Evolutionary conservation across 2,329 filamentous ascomycete genomes (phyloP).

Genomic region (Aspergillus arachidicola): DNA sequence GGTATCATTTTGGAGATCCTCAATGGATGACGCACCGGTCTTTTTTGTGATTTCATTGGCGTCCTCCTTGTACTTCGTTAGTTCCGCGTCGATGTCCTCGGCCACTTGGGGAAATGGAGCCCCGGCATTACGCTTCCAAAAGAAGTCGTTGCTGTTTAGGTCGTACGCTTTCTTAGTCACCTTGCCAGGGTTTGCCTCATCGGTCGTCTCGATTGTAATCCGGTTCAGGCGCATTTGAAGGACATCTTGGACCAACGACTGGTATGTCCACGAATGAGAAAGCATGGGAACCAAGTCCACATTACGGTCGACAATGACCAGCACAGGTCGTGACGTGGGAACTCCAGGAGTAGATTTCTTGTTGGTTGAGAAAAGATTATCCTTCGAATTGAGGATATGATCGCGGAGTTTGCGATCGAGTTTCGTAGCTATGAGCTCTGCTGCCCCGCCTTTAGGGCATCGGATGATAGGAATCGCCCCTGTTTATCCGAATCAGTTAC

Average conservation of each 20-base stretch:
- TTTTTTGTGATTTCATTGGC: constrained; percentile 92
- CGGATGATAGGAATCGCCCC: constrained; percentile 92
- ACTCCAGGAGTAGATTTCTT: constrained; percentile 66
- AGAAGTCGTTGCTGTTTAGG: constrained; percentile 86
- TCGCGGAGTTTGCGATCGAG: constrained; percentile 94
- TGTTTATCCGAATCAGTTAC: constrained; percentile 37
- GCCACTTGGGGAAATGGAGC: constrained; percentile 93
- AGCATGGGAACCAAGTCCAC: constrained; percentile 96
- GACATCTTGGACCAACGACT: constrained; percentile 80
- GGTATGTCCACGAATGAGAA: constrained; percentile 93
- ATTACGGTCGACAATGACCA: constrained; percentile 93
- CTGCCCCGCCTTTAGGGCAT: constrained; percentile 88
- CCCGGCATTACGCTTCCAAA: constrained; percentile 91
- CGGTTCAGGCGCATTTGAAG: constrained; percentile 83
- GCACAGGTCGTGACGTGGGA: constrained; percentile 77
- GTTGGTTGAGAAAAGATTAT: constrained; percentile 82
- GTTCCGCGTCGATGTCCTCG: constrained; percentile 90
- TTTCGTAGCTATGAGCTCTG: constrained; percentile 91
- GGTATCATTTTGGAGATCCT: constrained; percentile 88
- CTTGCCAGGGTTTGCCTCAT: constrained; percentile 74
- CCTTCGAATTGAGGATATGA: constrained; percentile 95
- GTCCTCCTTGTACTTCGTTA: constrained; percentile 94
- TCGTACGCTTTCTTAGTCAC: constrained; percentile 89
- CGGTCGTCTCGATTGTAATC: constrained; percentile 87
- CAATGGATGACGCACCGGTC: constrained; percentile 87